Percentiles rank a stretch among this genome's conserved stretches.
Conservation (phyloP, 352 stramenopile genomes). For the Pythium apleroticum region DNA sequence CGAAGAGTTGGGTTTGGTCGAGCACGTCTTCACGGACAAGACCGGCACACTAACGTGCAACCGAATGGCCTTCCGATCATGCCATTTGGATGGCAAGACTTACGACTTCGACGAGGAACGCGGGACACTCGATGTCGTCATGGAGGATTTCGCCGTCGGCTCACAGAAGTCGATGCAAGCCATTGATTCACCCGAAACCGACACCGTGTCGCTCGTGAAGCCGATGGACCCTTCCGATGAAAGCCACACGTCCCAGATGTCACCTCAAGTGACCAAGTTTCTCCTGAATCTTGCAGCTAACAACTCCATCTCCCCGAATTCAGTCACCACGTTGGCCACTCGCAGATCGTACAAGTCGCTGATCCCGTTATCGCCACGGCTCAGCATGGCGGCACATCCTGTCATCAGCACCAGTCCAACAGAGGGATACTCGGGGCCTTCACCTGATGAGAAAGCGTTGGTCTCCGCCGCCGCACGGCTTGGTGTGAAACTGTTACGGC, state of each 20-base stretch:
- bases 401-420: not conserved
- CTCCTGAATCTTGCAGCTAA: slow-evolving; percentile 61
- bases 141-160: not conserved
- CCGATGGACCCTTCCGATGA: too few relatives aligned
- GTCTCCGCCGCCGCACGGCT: slow-evolving; percentile 51
- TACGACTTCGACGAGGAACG: slow-evolving; percentile 39
- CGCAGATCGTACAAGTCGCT: not conserved
- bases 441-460: slow-evolving; percentile 72
- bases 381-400: not conserved
- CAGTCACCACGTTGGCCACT: not conserved
- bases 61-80: slow-evolving; percentile 93
- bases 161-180: not conserved
- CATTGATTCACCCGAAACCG: not conserved
- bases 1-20: slow-evolving; percentile 92
- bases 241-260: slow-evolving; percentile 8
- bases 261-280: slow-evolving; percentile 35
- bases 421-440: slow-evolving; percentile 76
- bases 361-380: not conserved
- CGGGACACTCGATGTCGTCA: slow-evolving; percentile 21
- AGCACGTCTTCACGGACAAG: slow-evolving; percentile 97
- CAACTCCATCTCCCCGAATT: slow-evolving; percentile 43
- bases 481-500: slow-evolving; percentile 43
- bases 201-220: not conserved
- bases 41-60: slow-evolving; percentile 93
- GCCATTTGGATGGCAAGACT: slow-evolving; percentile 83